These are phyloP conservation scores for Candida insectorum DNA, from an alignment of 805 yeast species.

Conservation along the genomic window DNA sequence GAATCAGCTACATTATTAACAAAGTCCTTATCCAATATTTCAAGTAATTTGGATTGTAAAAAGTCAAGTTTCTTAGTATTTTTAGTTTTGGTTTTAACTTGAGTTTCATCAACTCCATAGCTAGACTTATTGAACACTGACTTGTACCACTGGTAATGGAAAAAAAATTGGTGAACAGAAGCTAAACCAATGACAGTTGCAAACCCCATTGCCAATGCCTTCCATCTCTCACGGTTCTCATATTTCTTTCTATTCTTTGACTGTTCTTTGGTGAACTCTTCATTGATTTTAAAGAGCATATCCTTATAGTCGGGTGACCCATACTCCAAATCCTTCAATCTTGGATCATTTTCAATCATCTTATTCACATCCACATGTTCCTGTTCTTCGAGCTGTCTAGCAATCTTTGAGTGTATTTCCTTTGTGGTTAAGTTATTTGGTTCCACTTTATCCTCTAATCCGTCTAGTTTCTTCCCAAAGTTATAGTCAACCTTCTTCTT, in stretches of 20 bases:
- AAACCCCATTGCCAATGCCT: conserved; percentile 44
- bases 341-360: conserved; percentile 29
- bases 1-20: conserved; percentile 20
- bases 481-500: conserved; percentile 20
- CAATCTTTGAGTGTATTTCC: conserved; percentile 8
- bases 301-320: conserved; percentile 38
- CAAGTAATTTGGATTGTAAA: conserved; percentile 22
- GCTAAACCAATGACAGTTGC: conserved; percentile 35
- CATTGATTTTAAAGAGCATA: conserved; percentile 23
- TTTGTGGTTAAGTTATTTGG: conserved; percentile 4
- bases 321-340: conserved; percentile 21
- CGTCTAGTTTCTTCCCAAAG: conserved; percentile 6
- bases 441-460: conserved; percentile 6
- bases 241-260: conserved; percentile 24
- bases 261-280: conserved; percentile 23
- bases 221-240: conserved; percentile 42
- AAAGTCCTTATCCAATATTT: conserved; percentile 20
- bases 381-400: conserved; percentile 13
- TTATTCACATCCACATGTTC: conserved; percentile 18
- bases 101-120: conserved; percentile 23
- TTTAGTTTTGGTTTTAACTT: conserved; percentile 20
- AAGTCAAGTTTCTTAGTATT: conserved; percentile 25
- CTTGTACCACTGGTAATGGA: conserved; percentile 42
- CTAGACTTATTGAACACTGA: conserved; percentile 30
- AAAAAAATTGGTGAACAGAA: conserved; percentile 38